These are phyloP conservation scores for Cercospora janseana DNA, from an alignment of 2,329 filamentous ascomycete genomes.

Conservation along the genomic window DNA sequence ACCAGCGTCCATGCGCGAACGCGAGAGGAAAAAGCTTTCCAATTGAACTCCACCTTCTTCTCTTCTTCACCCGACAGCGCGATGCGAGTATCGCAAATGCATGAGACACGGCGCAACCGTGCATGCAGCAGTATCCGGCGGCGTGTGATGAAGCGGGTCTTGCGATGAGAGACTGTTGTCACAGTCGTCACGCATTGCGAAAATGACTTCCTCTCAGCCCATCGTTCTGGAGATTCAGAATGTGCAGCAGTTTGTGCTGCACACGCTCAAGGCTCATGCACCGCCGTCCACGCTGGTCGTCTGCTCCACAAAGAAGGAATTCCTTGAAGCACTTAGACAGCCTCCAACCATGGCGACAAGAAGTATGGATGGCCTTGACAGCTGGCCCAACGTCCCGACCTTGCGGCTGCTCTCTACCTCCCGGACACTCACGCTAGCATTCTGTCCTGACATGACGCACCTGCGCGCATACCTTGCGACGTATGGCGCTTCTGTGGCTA, in stretches of 20 bases:
- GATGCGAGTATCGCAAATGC: slow-evolving; percentile 1
- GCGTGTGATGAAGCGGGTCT: background rate
- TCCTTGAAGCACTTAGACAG: slow-evolving; percentile 57
- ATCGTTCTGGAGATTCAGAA: slow-evolving; percentile 41
- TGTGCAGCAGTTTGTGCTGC: slow-evolving; percentile 58
- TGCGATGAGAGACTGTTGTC: slow-evolving; percentile 3
- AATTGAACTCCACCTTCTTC: background rate
- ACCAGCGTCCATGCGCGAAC: background rate
- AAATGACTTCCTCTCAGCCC: slow-evolving; percentile 28
- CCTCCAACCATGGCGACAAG: background rate
- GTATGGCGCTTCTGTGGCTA: slow-evolving; percentile 19
- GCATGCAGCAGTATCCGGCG: background rate
- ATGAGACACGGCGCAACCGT: background rate
- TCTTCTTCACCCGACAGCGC: background rate
- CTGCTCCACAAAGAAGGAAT: slow-evolving; percentile 63
- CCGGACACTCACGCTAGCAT: slow-evolving; percentile 66
- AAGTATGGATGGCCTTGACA: slow-evolving; percentile 3
- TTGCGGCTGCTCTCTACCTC: slow-evolving; percentile 68
- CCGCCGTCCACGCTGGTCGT: slow-evolving; percentile 67
- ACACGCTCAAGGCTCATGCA: slow-evolving; percentile 58
- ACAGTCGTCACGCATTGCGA: background rate
- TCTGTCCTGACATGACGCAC: slow-evolving; percentile 72
- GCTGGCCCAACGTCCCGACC: slow-evolving; percentile 47
- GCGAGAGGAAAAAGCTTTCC: slow-evolving; percentile 1
- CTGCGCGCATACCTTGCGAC: slow-evolving; percentile 68